Evolutionary conservation across 371 early-diverging fungal genomes (phyloP).

Genomic region (Mortierella sp.): DNA sequence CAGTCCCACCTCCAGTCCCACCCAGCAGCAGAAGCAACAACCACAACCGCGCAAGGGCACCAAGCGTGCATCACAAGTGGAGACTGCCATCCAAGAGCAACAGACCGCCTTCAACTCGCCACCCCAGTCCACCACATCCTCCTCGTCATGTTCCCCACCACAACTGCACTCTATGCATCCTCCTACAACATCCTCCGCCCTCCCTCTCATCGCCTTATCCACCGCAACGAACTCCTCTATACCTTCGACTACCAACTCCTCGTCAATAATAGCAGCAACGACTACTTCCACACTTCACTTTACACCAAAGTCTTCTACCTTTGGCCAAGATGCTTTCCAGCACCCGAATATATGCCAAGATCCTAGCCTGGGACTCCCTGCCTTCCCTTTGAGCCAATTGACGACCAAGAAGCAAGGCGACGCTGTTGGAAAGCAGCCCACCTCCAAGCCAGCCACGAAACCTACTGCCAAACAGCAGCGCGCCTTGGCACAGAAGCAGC

Average conservation of each 20-base stretch:
- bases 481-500: constrained; percentile 22
- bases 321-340: constrained; percentile 20
- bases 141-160: constrained; percentile 24
- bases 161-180: constrained; percentile 11
- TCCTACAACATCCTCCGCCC: background rate
- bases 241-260: background rate
- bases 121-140: constrained; percentile 7
- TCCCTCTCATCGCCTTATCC: background rate
- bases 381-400: constrained; percentile 32
- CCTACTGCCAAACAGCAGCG: constrained; percentile 17
- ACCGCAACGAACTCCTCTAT: constrained; percentile 13
- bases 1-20: constrained; percentile 24
- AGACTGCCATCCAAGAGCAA: background rate
- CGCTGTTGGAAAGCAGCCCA: constrained; percentile 2
- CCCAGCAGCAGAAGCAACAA: constrained; percentile 19
- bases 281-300: constrained; percentile 20
- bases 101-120: constrained; percentile 17
- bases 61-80: constrained; percentile 12
- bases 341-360: constrained; percentile 49
- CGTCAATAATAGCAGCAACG: constrained; percentile 1
- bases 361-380: constrained; percentile 36
- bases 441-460: constrained; percentile 19
- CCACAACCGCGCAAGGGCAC: constrained; percentile 19
- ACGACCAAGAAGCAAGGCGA: constrained; percentile 32
- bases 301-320: constrained; percentile 24